Conservation (phyloP, 345 rosid genomes). For the Pseudoturritis turrita region DNA sequence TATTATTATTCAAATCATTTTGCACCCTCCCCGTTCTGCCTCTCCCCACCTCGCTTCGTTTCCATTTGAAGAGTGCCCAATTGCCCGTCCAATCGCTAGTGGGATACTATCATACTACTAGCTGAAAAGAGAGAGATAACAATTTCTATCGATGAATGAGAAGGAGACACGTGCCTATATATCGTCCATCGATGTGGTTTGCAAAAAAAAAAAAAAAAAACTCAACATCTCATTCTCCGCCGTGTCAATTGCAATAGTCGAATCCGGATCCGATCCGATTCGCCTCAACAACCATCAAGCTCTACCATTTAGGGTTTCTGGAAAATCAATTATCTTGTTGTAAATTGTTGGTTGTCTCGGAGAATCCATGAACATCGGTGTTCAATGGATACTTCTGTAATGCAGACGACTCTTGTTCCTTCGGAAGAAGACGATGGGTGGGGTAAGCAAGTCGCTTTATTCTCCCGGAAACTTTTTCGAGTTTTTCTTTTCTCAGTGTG, state of each 20-base stretch:
- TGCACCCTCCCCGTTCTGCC: too few relatives aligned
- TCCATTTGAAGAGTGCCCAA: too few relatives aligned
- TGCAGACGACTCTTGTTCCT: constrained; percentile 39
- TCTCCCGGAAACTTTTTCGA: not conserved
- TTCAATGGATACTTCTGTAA: constrained; percentile 65
- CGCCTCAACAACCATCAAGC: not conserved
- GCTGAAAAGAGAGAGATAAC: too few relatives aligned
- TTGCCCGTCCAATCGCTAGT: too few relatives aligned
- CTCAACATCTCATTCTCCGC: not conserved
- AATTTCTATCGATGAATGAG: too few relatives aligned
- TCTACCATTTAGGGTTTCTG: constrained; percentile 5
- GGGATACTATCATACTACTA: too few relatives aligned
- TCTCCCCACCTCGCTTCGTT: too few relatives aligned
- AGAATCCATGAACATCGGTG: constrained; percentile 70
- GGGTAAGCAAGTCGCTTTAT: constrained; percentile 43
- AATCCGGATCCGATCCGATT: constrained; percentile 6
- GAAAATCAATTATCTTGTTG: not conserved
- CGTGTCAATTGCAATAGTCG: not conserved
- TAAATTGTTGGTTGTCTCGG: not conserved
- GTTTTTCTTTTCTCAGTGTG: not conserved
- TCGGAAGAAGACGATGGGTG: constrained; percentile 71
- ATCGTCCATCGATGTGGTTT: not conserved
- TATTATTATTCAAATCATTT: too few relatives aligned
- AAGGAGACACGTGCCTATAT: not conserved
- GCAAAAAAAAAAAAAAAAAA: not conserved